These are phyloP conservation scores for Arachnomyces sp. DNA, from an alignment of 2,329 filamentous ascomycete species.

Conservation along the genomic window DNA sequence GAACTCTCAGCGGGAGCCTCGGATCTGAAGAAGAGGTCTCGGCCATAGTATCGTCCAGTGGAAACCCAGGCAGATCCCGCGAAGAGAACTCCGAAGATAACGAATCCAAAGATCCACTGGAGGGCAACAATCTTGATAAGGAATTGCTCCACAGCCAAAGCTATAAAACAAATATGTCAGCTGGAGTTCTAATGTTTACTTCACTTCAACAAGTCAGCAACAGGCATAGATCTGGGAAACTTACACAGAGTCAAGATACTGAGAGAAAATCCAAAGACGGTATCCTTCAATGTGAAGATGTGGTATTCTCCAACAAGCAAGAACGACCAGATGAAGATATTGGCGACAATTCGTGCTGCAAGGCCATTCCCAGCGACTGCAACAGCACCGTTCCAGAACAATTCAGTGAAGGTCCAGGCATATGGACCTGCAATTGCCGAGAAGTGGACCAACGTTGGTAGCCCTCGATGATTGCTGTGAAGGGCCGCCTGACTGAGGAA, in stretches of 20 bases:
- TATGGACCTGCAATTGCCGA: conserved; percentile 69
- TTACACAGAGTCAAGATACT: conserved; percentile 62
- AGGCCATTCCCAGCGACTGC: conserved; percentile 62
- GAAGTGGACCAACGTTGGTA: conserved; percentile 66
- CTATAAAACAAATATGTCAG: conserved; percentile 24
- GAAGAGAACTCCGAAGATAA: conserved; percentile 69
- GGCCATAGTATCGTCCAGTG: conserved; percentile 25
- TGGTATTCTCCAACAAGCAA: conserved; percentile 70
- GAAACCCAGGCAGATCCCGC: conserved; percentile 50
- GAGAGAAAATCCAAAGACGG: conserved; percentile 70
- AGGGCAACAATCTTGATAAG: conserved; percentile 63
- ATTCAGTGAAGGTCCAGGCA: conserved; percentile 75
- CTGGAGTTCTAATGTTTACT: too few species aligned
- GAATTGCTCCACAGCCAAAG: conserved; percentile 70
- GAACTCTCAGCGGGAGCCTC: conserved; percentile 29
- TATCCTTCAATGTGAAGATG: conserved; percentile 63
- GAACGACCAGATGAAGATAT: conserved; percentile 81
- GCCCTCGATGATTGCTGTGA: conserved; percentile 70
- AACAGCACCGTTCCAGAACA: conserved; percentile 85
- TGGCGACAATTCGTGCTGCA: conserved; percentile 69
- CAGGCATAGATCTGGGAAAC: conserved; percentile 16
- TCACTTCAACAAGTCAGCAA: too few species aligned
- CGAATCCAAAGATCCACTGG: conserved; percentile 89
- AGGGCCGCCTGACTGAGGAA: conserved; percentile 69
- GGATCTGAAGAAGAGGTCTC: conserved; percentile 28